Conservation (phyloP, 1,284 basidiomycete species). For the Puccinia triticina region DNA sequence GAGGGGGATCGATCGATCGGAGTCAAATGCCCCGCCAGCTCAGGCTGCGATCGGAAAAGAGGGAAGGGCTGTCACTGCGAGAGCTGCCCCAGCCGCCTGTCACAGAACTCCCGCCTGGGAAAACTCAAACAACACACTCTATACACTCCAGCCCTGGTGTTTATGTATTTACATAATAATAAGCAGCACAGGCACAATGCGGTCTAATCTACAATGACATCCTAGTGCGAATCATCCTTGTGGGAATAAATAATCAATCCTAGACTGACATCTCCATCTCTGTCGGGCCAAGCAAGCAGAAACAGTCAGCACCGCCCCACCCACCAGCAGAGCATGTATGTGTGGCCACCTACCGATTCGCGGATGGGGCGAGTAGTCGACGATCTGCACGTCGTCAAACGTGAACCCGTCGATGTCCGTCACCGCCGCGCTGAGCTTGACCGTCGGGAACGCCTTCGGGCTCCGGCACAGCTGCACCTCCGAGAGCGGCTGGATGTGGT, state of each 20-base stretch:
- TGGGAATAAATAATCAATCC: background rate
- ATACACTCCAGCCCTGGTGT: no score
- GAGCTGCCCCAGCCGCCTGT: no score
- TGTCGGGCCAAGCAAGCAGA: background rate
- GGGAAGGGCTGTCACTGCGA: no score
- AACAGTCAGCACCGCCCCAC: background rate
- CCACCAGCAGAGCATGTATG: background rate
- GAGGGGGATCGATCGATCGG: no score
- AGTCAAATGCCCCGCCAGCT: no score
- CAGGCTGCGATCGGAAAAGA: no score
- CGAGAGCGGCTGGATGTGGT: constrained; percentile 81
- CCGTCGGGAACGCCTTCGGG: constrained; percentile 80
- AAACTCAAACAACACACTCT: no score
- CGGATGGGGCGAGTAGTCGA: constrained; percentile 82
- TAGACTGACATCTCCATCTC: constrained; percentile 10
- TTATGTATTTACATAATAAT: no score
- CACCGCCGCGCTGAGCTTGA: constrained; percentile 70
- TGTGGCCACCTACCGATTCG: constrained; percentile 65
- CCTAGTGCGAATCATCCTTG: no score
- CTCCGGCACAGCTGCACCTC: constrained; percentile 76
- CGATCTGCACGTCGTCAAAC: constrained; percentile 78
- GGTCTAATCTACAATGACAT: no score
- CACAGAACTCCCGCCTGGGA: no score
- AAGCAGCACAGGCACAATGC: no score
- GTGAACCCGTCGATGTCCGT: constrained; percentile 81